A percentile compares a stretch with the other conserved stretches of the same genome.
Conservation (phyloP, 2,329 filamentous ascomycete genomes). For the Aureobasidium sp. region DNA sequence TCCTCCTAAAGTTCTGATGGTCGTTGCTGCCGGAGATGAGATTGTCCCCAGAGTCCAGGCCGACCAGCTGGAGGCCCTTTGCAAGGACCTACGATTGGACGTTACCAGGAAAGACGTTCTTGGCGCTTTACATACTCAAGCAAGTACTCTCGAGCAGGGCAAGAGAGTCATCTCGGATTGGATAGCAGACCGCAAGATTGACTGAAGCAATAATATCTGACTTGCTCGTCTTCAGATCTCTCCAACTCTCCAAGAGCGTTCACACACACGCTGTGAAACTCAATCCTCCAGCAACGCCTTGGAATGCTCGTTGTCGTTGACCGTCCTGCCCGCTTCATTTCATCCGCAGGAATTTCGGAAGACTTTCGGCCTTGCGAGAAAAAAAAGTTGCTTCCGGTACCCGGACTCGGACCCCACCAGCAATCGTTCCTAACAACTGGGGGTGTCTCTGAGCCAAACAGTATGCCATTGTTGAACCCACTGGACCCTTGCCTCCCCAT, state of each 20-base stretch:
- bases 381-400: background rate
- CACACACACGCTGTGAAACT: background rate
- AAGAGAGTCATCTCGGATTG: constrained; percentile 30
- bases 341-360: background rate
- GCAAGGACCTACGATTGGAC: constrained; percentile 26
- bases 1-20: constrained; percentile 37
- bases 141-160: constrained; percentile 35
- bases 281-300: background rate
- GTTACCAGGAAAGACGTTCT: constrained; percentile 32
- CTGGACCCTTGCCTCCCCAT: background rate
- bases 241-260: background rate
- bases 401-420: background rate
- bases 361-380: background rate
- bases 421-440: background rate
- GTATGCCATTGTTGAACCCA: background rate
- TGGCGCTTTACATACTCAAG: constrained; percentile 44
- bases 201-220: background rate
- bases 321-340: background rate
- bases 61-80: constrained; percentile 40
- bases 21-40: constrained; percentile 48
- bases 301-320: no score
- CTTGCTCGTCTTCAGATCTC: background rate
- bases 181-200: constrained; percentile 5
- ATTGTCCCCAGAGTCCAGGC: constrained; percentile 52
- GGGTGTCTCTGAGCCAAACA: no score